These are phyloP conservation scores for Meripilus lineatus DNA, from an alignment of 1,284 basidiomycete species.

Conservation along the genomic window DNA sequence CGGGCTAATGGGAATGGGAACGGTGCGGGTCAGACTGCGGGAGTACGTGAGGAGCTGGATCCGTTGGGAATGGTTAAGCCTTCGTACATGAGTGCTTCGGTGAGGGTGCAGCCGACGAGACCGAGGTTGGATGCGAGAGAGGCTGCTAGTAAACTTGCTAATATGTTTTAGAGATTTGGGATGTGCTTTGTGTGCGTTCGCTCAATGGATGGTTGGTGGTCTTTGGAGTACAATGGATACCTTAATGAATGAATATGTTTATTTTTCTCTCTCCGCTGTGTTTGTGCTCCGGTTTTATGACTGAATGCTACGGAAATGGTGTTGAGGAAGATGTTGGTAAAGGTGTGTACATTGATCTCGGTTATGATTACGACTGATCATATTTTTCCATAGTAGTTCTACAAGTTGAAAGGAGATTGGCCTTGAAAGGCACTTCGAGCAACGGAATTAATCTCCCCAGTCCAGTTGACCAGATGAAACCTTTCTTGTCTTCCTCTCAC, in stretches of 20 bases:
- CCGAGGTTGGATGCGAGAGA: constrained; percentile 72
- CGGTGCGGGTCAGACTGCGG: too few species aligned
- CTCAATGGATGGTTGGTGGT: not conserved
- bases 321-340: too few species aligned
- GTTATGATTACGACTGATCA: not conserved
- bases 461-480: constrained; percentile 37
- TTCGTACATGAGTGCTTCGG: constrained; percentile 57
- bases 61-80: constrained; percentile 58
- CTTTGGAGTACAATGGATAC: not conserved
- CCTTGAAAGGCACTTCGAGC: too few species aligned
- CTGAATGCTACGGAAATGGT: not conserved
- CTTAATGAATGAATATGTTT: not conserved
- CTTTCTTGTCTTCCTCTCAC: constrained; percentile 45
- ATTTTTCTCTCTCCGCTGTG: not conserved
- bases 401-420: too few species aligned
- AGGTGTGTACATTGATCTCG: too few species aligned
- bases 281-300: not conserved
- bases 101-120: constrained; percentile 62
- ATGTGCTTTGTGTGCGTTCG: not conserved
- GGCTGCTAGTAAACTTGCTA: constrained; percentile 83
- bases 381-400: not conserved
- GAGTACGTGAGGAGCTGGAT: constrained; percentile 48
- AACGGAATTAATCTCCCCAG: constrained; percentile 6
- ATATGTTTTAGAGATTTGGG: constrained; percentile 59
- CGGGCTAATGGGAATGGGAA: constrained; percentile 14